Evolutionary conservation across 1,284 basidiomycete species (phyloP), one percentile per base, ranked within the genome.

Genomic region (Psilocybe mexicana): DNA sequence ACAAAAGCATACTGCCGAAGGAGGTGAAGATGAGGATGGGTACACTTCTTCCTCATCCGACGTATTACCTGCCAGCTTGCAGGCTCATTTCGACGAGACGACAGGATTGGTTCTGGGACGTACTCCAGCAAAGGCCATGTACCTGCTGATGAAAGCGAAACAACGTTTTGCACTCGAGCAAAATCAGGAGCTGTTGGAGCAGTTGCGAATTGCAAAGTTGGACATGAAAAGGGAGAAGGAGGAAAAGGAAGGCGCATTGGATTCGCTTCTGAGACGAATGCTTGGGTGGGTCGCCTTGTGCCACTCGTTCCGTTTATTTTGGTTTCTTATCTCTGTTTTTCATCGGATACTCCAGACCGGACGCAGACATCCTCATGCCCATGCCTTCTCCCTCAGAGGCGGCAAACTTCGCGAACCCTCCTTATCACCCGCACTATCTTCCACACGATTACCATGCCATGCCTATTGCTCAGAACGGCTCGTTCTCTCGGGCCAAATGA

Each of bases 141-240:
- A 93, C 69, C 74, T 92, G n/a, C 64, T 91, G 30, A 85, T 84
- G 77, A 93, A 92, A 66, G 89, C 92, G 1, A 92, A 91, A 66
- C 79, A 86, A 65, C 73, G 73, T 26, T 88, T 83, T 66, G 84
- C 80, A 8, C 59, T 86, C 24, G 77, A 86, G 57, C 82, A 88
- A 63, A 84, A 90, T 57, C 83, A 84, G 42, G 71, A 72, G 14
- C 74, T 92, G 28, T 71, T 82, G 14, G 83, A 88, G 63, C 87
- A 93, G 68, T 70, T 91, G 62, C 77, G 82, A 47, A 71, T 79
- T 28, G 70, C 83, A 10, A 76, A 80, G 61, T 69, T 71, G 5
- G 86, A 90, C 67, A 77, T 84, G 60, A 74, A 72, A 52, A 75
- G 73, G 51, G 76, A 83, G 65, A 76, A 72, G 47, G 72, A 80